Evolutionary conservation across 2,329 filamentous ascomycete species (phyloP).

Genomic region (Fusarium tjaetaba): DNA sequence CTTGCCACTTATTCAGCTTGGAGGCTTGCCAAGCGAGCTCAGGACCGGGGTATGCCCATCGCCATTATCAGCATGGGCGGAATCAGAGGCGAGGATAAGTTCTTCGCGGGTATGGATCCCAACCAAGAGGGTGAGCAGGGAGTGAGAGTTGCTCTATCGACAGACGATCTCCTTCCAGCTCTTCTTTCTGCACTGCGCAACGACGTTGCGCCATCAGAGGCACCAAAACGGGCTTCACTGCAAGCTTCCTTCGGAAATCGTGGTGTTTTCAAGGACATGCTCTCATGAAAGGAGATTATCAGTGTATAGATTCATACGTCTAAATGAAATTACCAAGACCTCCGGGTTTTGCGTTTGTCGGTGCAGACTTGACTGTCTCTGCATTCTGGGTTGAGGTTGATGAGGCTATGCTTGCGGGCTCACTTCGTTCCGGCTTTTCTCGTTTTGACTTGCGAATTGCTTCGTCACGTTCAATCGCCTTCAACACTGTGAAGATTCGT

Average conservation of each 20-base stretch:
- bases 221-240: slow-evolving; percentile 7
- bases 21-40: slow-evolving; percentile 85
- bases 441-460: slow-evolving; percentile 57
- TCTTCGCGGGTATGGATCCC: slow-evolving; percentile 69
- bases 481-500: slow-evolving; percentile 62
- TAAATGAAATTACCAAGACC: slow-evolving; percentile 63
- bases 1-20: slow-evolving; percentile 96
- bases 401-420: slow-evolving; percentile 26
- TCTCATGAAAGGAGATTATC: slow-evolving; percentile 56
- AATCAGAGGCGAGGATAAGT: slow-evolving; percentile 79
- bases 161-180: slow-evolving; percentile 66
- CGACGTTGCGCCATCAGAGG: slow-evolving; percentile 21
- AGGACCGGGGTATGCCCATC: slow-evolving; percentile 84
- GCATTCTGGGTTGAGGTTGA: slow-evolving; percentile 4
- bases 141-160: slow-evolving; percentile 67
- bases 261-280: slow-evolving; percentile 66
- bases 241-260: slow-evolving; percentile 38
- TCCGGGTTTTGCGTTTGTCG: slow-evolving; percentile 41
- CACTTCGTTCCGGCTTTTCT: slow-evolving; percentile 50
- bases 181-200: slow-evolving; percentile 63
- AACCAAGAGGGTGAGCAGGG: slow-evolving; percentile 61
- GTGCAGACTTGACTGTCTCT: slow-evolving; percentile 36
- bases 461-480: slow-evolving; percentile 73
- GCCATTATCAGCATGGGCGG: slow-evolving; percentile 90
- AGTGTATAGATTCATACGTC: slow-evolving; percentile 36